Evolutionary conservation across 2,329 filamentous ascomycete species (phyloP).

Genomic region (Neodidymelliopsis sp.): DNA sequence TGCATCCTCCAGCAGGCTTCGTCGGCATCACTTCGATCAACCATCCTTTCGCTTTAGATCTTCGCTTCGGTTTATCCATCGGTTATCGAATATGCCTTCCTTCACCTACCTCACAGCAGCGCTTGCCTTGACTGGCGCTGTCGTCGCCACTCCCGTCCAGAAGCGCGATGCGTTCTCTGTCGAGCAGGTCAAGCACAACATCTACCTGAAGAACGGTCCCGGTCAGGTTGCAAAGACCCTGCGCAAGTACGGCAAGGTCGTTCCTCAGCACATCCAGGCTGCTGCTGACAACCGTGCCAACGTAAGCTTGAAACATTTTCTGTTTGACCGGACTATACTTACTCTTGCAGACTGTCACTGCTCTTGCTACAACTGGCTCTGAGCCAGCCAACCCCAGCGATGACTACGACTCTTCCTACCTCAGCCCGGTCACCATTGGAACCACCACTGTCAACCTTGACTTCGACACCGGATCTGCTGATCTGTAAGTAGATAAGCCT

Average conservation of each 20-base stretch:
- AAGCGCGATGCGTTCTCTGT: constrained; percentile 42
- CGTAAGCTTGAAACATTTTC: constrained; percentile 2
- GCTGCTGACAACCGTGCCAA: constrained; percentile 44
- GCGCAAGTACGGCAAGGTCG: constrained; percentile 47
- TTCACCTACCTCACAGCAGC: constrained; percentile 41
- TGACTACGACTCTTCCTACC: constrained; percentile 42
- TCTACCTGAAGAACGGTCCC: constrained; percentile 50
- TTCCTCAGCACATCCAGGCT: constrained; percentile 37
- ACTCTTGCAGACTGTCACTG: constrained; percentile 12
- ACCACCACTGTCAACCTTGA: constrained; percentile 69
- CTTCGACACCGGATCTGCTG: constrained; percentile 74
- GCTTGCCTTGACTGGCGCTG: constrained; percentile 38
- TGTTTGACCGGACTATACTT: background rate
- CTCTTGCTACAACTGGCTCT: constrained; percentile 39
- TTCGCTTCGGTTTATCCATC: constrained; percentile 19
- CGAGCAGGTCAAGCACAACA: constrained; percentile 39
- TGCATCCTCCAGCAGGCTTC: constrained; percentile 26
- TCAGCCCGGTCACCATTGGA: constrained; percentile 67
- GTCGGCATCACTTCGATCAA: constrained; percentile 23
- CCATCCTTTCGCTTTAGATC: constrained; percentile 19
- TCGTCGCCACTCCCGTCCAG: constrained; percentile 40
- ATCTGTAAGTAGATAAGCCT: constrained; percentile 65
- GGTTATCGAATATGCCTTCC: constrained; percentile 41
- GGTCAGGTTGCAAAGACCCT: constrained; percentile 50
- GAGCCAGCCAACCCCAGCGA: constrained; percentile 53